Evolutionary conservation across 495 filamentous ascomycete species (phyloP).

Genomic region (Penicillium flavigenum): DNA sequence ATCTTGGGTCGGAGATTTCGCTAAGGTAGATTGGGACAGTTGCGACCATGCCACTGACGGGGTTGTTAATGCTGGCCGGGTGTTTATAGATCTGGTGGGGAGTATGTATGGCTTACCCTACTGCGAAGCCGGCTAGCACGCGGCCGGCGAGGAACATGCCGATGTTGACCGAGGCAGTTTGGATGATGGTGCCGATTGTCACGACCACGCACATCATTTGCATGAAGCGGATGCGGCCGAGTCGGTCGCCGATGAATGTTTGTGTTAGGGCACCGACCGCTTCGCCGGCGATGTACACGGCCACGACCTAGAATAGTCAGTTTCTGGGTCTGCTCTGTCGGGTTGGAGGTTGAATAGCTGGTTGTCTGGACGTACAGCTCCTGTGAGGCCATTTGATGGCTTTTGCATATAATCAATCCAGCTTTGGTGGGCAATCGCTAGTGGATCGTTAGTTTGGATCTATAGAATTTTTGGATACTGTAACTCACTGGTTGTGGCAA

Average conservation of each 20-base stretch:
- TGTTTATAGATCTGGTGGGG: not conserved
- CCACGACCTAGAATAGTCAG: slow-evolving; percentile 42
- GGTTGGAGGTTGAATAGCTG: not conserved
- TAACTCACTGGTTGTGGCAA: slow-evolving; percentile 59
- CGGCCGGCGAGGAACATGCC: slow-evolving; percentile 61
- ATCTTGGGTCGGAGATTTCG: slow-evolving; percentile 54
- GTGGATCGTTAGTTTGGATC: slow-evolving; percentile 11
- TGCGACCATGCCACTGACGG: slow-evolving; percentile 51
- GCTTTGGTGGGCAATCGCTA: slow-evolving; percentile 59
- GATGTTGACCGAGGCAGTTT: slow-evolving; percentile 57
- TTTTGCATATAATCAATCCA: slow-evolving; percentile 60
- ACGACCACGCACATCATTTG: slow-evolving; percentile 56
- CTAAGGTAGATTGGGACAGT: slow-evolving; percentile 60
- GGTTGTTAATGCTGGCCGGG: not conserved
- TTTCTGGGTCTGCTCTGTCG: not conserved
- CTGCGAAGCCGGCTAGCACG: slow-evolving; percentile 53
- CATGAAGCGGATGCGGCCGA: slow-evolving; percentile 61
- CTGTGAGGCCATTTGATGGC: slow-evolving; percentile 54
- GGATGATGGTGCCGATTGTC: slow-evolving; percentile 55
- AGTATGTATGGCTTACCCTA: slow-evolving; percentile 40
- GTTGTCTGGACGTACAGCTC: slow-evolving; percentile 43
- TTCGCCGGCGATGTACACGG: slow-evolving; percentile 62
- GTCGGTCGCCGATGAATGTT: slow-evolving; percentile 53
- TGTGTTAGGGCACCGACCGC: slow-evolving; percentile 53
- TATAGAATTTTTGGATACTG: not conserved